Evolutionary conservation across 495 filamentous ascomycete genomes (phyloP).

Genomic region (Xylaria scruposa): DNA sequence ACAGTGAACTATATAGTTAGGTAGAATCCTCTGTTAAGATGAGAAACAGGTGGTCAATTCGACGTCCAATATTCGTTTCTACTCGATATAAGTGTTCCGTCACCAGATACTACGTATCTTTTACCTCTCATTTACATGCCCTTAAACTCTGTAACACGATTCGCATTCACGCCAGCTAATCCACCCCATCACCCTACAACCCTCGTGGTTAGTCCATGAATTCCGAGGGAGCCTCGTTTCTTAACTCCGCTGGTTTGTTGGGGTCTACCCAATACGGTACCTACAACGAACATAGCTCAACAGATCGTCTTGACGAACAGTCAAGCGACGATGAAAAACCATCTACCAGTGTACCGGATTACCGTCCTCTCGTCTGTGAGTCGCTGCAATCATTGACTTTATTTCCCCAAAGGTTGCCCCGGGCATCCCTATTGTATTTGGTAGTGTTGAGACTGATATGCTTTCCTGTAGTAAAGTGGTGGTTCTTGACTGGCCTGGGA

Average conservation of each 20-base stretch:
- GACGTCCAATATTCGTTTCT: slow-evolving; percentile 15
- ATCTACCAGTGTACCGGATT: not conserved
- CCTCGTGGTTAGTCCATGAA: slow-evolving; percentile 13
- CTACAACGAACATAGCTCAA: slow-evolving; percentile 15
- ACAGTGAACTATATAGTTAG: slow-evolving; percentile 9
- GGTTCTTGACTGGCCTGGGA: slow-evolving; percentile 19
- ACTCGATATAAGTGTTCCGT: slow-evolving; percentile 6
- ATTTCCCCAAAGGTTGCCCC: slow-evolving; percentile 5
- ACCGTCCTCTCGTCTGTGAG: slow-evolving; percentile 19
- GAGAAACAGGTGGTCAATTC: slow-evolving; percentile 16
- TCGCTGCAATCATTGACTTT: slow-evolving; percentile 12
- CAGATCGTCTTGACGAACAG: slow-evolving; percentile 17
- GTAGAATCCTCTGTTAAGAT: slow-evolving; percentile 3
- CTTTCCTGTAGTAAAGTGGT: slow-evolving; percentile 15
- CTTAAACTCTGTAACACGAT: not conserved
- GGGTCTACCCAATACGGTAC: slow-evolving; percentile 15
- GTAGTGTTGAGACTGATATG: slow-evolving; percentile 1
- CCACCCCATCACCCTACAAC: slow-evolving; percentile 6
- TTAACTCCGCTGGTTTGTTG: not conserved
- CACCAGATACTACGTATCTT: not conserved
- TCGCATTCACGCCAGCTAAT: no score
- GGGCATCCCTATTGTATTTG: slow-evolving; percentile 15
- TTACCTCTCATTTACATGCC: slow-evolving; percentile 6
- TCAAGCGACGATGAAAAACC: slow-evolving; percentile 13
- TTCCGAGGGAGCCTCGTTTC: slow-evolving; percentile 16